Percentiles rank a stretch among this genome's conserved stretches.
Conservation (phyloP, 2,329 filamentous ascomycete species). For the Alternaria sp. region DNA sequence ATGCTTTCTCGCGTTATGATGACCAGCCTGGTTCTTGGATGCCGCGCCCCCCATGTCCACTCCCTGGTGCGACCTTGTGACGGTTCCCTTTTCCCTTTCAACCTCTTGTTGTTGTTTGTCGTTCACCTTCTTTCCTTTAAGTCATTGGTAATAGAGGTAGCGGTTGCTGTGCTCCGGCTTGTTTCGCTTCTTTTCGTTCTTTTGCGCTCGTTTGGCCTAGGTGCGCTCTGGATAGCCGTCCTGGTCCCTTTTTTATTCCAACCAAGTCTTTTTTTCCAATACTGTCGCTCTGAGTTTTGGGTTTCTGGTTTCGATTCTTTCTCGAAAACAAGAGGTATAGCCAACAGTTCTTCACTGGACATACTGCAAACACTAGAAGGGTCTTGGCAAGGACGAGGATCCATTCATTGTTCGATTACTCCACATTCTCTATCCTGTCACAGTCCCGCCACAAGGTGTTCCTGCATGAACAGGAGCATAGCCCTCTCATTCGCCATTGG, state of each 20-base stretch:
- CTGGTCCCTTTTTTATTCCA: constrained; percentile 8
- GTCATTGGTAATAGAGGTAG: constrained; percentile 42
- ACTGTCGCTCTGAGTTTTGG: background rate
- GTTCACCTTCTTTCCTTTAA: constrained; percentile 34
- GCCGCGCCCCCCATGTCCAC: background rate
- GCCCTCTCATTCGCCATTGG: constrained; percentile 37
- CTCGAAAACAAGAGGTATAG: constrained; percentile 18
- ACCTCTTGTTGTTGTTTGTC: constrained; percentile 33
- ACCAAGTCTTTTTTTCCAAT: constrained; percentile 1
- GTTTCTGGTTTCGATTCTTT: constrained; percentile 23
- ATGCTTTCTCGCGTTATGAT: constrained; percentile 40
- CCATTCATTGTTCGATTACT: constrained; percentile 43
- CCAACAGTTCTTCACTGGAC: constrained; percentile 32
- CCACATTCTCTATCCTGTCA: constrained; percentile 18
- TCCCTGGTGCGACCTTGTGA: constrained; percentile 39
- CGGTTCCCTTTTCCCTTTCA: constrained; percentile 25
- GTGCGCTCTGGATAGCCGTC: constrained; percentile 33
- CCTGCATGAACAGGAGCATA: constrained; percentile 36
- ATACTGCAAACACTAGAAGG: constrained; percentile 36
- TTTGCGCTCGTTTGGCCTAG: constrained; percentile 43
- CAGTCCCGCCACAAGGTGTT: constrained; percentile 28
- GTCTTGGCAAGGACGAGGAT: constrained; percentile 37
- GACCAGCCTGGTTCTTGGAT: constrained; percentile 30
- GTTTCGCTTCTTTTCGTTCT: constrained; percentile 46
- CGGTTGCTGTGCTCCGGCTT: constrained; percentile 45